Conservation (phyloP, 1,139 yeast species). For the Hemisphaericaspora lyxosophila region DNA sequence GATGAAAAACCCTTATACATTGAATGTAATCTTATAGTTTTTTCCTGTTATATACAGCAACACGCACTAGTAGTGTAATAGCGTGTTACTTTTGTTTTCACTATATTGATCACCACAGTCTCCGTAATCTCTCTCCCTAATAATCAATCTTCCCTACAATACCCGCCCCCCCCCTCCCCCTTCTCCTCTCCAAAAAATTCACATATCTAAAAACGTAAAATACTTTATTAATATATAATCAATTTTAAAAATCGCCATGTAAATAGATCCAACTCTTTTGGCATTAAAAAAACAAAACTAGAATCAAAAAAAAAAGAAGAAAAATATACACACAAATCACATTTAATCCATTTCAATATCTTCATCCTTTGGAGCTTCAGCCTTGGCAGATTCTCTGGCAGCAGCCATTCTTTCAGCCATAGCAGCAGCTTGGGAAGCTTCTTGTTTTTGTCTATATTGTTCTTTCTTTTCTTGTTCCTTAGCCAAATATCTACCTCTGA, state of each 20-base stretch:
- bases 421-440: constrained; percentile 82
- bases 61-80: no score
- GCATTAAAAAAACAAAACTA: neutral
- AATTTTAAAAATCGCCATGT: neutral
- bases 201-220: neutral
- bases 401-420: constrained; percentile 92
- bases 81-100: no score
- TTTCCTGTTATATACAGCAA: no score
- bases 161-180: neutral
- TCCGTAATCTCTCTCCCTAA: no score
- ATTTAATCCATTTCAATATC: constrained; percentile 41
- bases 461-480: constrained; percentile 96
- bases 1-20: no score
- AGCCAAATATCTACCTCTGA: constrained; percentile 91
- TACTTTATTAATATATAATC: neutral
- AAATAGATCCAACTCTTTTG: no score
- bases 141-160: neutral
- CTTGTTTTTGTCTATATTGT: constrained; percentile 82
- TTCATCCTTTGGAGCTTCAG: constrained; percentile 26
- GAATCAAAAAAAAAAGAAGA: neutral
- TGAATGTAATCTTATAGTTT: no score
- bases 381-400: constrained; percentile 56
- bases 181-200: neutral
- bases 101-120: no score
- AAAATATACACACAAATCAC: neutral